Percentiles rank a stretch among this genome's conserved stretches.
phyloP scores from a whole-genome alignment of 2,329 filamentous ascomycete genomes.

The Hansfordia pulvinata region DNA sequence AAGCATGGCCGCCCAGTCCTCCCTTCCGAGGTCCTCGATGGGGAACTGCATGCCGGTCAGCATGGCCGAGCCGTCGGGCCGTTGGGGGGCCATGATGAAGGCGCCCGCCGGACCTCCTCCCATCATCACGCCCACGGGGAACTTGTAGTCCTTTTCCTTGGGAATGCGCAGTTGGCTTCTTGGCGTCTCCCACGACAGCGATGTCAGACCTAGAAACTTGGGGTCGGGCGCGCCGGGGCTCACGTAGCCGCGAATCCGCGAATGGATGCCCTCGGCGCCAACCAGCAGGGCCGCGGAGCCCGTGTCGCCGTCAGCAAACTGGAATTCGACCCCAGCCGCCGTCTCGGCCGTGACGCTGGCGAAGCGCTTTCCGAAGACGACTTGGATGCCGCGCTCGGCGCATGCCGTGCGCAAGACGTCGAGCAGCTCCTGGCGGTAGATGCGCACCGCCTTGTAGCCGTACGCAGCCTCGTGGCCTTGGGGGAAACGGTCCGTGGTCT shows the following conservation, averaged over 20 bases:
- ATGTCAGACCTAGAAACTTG: conserved; percentile 32
- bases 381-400: conserved; percentile 21
- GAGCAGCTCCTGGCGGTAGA: conserved; percentile 39
- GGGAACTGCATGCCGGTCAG: conserved; percentile 7
- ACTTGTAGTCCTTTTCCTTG: conserved; percentile 16
- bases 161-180: conserved; percentile 21
- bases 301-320: conserved; percentile 29
- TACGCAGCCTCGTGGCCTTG: conserved; percentile 33
- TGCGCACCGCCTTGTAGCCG: conserved; percentile 37
- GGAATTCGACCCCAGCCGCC: conserved; percentile 25
- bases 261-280: conserved; percentile 48
- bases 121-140: conserved; percentile 30
- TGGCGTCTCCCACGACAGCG: conserved; percentile 19
- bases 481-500: conserved; percentile 25
- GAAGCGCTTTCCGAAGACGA: conserved; percentile 35
- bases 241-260: conserved; percentile 35
- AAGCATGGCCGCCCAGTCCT: conserved; percentile 5
- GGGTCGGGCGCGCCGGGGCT: conserved; percentile 32
- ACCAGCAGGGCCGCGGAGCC: conserved; percentile 29
- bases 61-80: conserved; percentile 28
- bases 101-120: conserved; percentile 26
- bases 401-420: conserved; percentile 29
- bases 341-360: conserved; percentile 24
- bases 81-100: conserved; percentile 36
- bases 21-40: conserved; percentile 6